Evolutionary conservation across 2,329 filamentous ascomycete species (phyloP).

Genomic region (Xylaria multiplex): DNA sequence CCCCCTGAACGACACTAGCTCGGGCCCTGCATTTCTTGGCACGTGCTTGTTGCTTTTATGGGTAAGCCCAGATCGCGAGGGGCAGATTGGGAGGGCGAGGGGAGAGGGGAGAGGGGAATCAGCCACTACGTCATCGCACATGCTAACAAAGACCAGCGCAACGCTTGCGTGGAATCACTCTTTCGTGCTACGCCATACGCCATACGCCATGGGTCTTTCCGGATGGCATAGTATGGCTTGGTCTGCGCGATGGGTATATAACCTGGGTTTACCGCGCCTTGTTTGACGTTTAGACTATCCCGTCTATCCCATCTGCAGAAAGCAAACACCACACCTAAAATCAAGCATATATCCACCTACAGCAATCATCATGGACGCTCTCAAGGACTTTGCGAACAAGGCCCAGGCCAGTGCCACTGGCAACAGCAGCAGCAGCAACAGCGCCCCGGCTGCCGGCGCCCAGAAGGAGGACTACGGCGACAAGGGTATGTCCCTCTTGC

Average conservation of each 20-base stretch:
- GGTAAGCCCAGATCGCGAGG: too few species aligned
- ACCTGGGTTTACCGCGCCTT: background rate
- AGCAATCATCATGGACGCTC: slow-evolving; percentile 40
- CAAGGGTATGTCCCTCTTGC: slow-evolving; percentile 43
- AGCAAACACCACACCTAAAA: background rate
- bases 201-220: too few species aligned
- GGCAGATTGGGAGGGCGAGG: too few species aligned
- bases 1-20: too few species aligned
- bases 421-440: slow-evolving; percentile 16
- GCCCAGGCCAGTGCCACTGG: slow-evolving; percentile 26
- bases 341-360: background rate
- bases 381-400: slow-evolving; percentile 45
- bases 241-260: slow-evolving; percentile 5
- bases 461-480: slow-evolving; percentile 49
- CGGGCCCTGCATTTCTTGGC: too few species aligned
- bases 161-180: too few species aligned
- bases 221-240: too few species aligned
- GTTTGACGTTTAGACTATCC: background rate
- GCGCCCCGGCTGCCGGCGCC: slow-evolving; percentile 26
- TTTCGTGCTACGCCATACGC: too few species aligned
- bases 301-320: background rate
- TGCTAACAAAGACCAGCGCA: too few species aligned
- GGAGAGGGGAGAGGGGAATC: too few species aligned
- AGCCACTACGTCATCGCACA: too few species aligned
- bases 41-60: too few species aligned